Evolutionary conservation across 371 early-diverging fungal genomes (phyloP), one percentile per base, ranked within the genome.

Genomic region (Rhizopus microsporus): DNA sequence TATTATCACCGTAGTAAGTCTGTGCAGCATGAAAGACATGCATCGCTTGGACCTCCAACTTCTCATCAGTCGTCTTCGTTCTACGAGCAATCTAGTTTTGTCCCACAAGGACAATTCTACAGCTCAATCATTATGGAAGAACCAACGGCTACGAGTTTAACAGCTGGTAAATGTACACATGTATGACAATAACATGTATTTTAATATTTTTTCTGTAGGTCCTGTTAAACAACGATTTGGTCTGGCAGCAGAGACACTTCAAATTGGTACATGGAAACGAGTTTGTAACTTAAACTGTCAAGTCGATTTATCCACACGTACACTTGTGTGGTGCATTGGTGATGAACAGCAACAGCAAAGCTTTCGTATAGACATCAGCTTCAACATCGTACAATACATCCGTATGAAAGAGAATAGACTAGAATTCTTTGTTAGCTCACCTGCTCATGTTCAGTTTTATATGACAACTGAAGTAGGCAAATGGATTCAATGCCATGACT

Each of bases 181-280:
- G 23, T 23, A 23, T 23, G n/a, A 51, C 8, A 32, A 49, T 51
- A 34, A 37, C 38, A 37, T 37, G 7, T 37, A 37, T 37, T 37
- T 3, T 37, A 37, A 10, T 13, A 5, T 10, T 37, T 37, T 37
- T 37, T 35, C 51, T 35, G 2, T 34, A 51, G 51, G 51, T 51
- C 17, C 38, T 12, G 7, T 30, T 12, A 45, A 62, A 31, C 39
- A 56, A 15, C 43, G 13, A n/a, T 58, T 31, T 15, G 34, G 8
- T 34, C 35, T 69, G 7, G 50, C 66, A 62, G 82, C 72, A 17
- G 81, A 85, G 46, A 83, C 85, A 10, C 63, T 90, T 31, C 67
- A 78, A 13, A 86, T 90, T 51, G 90, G 90, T 46, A 83, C 79
- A 6, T 90, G 90, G 90, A 84, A 88, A 50, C 81, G 90, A 34